Conservation (phyloP, 2,329 filamentous ascomycete genomes). For the Diaporthe citrichinensis region DNA sequence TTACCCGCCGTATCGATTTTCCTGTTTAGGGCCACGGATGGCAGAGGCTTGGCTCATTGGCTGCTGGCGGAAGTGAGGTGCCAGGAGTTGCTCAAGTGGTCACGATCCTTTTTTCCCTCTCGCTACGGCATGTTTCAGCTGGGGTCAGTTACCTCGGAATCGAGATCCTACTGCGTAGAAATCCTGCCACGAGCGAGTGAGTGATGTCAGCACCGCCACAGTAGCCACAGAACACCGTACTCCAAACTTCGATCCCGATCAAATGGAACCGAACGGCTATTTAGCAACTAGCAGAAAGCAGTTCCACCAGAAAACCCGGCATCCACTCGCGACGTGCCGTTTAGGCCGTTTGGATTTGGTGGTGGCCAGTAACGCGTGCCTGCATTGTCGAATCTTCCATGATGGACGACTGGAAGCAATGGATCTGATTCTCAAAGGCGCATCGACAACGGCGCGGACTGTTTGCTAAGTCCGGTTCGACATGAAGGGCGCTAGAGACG, state of each 20-base stretch:
- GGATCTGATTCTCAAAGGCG: conserved; percentile 13
- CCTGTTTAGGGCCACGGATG: conserved; percentile 1
- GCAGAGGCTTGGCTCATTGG: conserved; percentile 4
- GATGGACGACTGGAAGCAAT: neutral
- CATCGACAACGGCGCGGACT: neutral
- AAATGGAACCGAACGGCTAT: neutral
- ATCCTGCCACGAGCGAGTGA: neutral
- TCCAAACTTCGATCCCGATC: neutral
- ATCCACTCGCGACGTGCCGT: neutral
- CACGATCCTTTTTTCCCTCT: neutral
- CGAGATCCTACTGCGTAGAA: conserved; percentile 2
- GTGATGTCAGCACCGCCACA: conserved; percentile 20
- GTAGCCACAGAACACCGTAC: neutral
- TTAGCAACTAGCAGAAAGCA: neutral
- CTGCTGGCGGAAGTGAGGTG: neutral
- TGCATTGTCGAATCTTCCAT: neutral
- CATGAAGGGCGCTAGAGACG: conserved; percentile 18
- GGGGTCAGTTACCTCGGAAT: neutral
- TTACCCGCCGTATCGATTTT: conserved; percentile 7
- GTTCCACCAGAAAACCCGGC: neutral
- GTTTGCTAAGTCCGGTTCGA: neutral
- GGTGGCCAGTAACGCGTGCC: neutral
- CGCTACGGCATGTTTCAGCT: conserved; percentile 2
- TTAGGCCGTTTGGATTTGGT: neutral
- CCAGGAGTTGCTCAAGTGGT: neutral